phyloP scores from a whole-genome alignment of 2,329 filamentous ascomycete genomes.

The Alternaria sp. region DNA sequence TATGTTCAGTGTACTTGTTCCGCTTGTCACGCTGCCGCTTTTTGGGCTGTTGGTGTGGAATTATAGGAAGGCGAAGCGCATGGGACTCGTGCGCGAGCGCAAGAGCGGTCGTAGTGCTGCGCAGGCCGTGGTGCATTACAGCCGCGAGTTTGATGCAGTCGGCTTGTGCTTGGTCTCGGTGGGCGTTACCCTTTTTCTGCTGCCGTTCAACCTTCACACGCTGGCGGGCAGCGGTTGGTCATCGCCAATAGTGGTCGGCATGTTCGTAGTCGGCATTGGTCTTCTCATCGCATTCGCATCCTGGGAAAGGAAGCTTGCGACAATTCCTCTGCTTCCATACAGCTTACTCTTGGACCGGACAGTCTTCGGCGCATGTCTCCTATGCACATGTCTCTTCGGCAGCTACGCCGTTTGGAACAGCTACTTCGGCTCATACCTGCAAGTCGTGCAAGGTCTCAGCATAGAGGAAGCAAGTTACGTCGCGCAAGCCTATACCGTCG shows the following conservation, averaged over 20 bases:
- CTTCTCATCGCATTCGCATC: constrained; percentile 42
- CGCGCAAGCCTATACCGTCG: constrained; percentile 40
- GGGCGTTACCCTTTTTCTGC: constrained; percentile 68
- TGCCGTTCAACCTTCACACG: constrained; percentile 65
- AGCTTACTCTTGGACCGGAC: constrained; percentile 42
- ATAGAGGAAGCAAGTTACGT: constrained; percentile 43
- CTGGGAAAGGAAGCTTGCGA: constrained; percentile 48
- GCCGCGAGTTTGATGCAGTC: constrained; percentile 66
- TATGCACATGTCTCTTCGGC: constrained; percentile 46
- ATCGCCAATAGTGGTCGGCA: constrained; percentile 41
- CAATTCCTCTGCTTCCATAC: constrained; percentile 49
- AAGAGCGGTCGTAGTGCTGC: constrained; percentile 53
- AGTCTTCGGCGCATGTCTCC: constrained; percentile 57
- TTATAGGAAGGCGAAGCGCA: constrained; percentile 63
- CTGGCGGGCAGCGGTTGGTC: constrained; percentile 28
- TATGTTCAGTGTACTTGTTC: constrained; percentile 67
- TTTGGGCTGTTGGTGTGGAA: constrained; percentile 62
- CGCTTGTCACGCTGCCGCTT: constrained; percentile 65
- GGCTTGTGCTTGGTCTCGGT: constrained; percentile 65
- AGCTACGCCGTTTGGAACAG: constrained; percentile 42
- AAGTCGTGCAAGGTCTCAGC: constrained; percentile 40
- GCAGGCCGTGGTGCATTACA: constrained; percentile 60
- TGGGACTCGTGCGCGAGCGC: constrained; percentile 55
- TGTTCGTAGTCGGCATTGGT: constrained; percentile 44
- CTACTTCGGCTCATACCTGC: constrained; percentile 49